phyloP scores from a whole-genome alignment of 495 filamentous ascomycete species.

The Aspergillus bridgeri region DNA sequence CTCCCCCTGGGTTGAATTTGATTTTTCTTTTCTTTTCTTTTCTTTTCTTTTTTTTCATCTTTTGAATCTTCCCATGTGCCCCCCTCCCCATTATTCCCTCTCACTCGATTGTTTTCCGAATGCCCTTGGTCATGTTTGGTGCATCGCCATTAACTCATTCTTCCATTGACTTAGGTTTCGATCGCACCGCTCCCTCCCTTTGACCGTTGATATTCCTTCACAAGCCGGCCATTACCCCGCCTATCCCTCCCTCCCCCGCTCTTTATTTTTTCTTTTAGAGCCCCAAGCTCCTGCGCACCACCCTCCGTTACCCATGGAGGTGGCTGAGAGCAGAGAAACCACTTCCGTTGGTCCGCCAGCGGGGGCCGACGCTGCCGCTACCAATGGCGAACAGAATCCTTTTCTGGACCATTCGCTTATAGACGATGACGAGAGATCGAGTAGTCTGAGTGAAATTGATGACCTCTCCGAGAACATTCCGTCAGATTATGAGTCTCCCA shows the following conservation, averaged over 20 bases:
- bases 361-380: constrained; percentile 29
- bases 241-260: constrained; percentile 6
- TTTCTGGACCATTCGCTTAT: constrained; percentile 37
- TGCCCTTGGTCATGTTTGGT: neutral
- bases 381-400: constrained; percentile 41
- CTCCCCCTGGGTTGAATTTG: constrained; percentile 14
- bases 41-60: constrained; percentile 2
- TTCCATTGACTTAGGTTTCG: constrained; percentile 5
- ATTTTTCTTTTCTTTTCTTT: constrained; percentile 2
- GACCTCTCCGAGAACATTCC: constrained; percentile 63
- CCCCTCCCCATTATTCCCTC: neutral
- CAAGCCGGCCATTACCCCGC: constrained; percentile 1
- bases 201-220: constrained; percentile 8
- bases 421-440: constrained; percentile 51
- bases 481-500: constrained; percentile 52
- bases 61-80: neutral
- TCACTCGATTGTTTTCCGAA: neutral
- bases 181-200: constrained; percentile 5
- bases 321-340: constrained; percentile 40
- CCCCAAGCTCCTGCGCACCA: constrained; percentile 6
- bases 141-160: constrained; percentile 4
- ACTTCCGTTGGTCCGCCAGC: constrained; percentile 33
- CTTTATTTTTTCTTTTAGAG: neutral
- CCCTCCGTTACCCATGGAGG: constrained; percentile 42
- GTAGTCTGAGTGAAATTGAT: constrained; percentile 90